These are phyloP conservation scores for Periconia digitata DNA, from an alignment of 2,329 filamentous ascomycete species.

Conservation along the genomic window DNA sequence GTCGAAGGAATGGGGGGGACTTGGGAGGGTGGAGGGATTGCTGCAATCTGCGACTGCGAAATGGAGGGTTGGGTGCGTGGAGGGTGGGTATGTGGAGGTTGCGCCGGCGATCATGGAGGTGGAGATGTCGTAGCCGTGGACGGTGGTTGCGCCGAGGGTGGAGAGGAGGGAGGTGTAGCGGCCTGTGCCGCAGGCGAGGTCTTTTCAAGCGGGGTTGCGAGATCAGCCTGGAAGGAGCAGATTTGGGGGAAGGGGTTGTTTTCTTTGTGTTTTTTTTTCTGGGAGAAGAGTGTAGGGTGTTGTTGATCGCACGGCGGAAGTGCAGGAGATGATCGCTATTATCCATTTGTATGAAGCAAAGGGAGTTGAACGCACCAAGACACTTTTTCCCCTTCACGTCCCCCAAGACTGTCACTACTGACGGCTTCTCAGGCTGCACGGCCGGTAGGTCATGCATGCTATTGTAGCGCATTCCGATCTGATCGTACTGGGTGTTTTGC, in stretches of 20 bases:
- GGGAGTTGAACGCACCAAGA: conserved; percentile 22
- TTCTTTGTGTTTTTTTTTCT: too few relatives aligned
- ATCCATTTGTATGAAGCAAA: neutral
- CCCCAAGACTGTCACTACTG: conserved; percentile 21
- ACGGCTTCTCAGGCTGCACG: conserved; percentile 23
- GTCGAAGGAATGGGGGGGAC: conserved; percentile 14
- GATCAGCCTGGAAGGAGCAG: neutral
- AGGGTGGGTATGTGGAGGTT: conserved; percentile 15
- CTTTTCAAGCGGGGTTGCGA: too few relatives aligned
- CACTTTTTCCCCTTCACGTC: conserved; percentile 22
- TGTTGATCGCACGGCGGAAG: too few relatives aligned
- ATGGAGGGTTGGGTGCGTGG: conserved; percentile 14
- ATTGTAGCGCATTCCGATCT: conserved; percentile 29
- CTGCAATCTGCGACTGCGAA: conserved; percentile 31
- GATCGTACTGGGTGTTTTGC: conserved; percentile 31
- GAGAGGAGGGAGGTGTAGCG: conserved; percentile 26
- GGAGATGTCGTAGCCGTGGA: conserved; percentile 32
- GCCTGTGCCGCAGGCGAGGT: conserved; percentile 34
- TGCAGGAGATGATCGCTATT: neutral
- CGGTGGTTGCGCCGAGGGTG: conserved; percentile 21
- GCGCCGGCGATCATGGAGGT: conserved; percentile 26
- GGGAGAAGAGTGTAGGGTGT: too few relatives aligned
- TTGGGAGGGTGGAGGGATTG: conserved; percentile 7
- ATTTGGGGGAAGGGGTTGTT: too few relatives aligned
- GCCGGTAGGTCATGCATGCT: conserved; percentile 24